Evolutionary conservation across 148 eudicot genomes (phyloP).

Genomic region (Rhododendron mucronatum): DNA sequence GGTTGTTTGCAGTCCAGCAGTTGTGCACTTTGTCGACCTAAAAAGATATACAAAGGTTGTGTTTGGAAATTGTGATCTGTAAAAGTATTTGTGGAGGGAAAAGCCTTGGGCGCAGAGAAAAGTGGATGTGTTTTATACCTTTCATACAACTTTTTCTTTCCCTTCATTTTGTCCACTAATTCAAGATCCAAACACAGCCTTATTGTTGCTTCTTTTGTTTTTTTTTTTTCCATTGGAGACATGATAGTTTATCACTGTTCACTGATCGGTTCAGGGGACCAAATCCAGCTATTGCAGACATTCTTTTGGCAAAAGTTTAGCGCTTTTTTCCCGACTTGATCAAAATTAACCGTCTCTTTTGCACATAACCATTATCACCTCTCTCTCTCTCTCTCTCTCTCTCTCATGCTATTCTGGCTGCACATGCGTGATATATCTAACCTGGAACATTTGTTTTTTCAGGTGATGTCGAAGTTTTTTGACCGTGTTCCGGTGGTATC

Average conservation of each 20-base stretch:
- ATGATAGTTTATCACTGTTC: background rate
- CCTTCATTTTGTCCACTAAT: background rate
- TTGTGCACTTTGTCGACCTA: background rate
- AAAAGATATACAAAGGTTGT: background rate
- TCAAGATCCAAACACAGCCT: background rate
- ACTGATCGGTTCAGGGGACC: background rate
- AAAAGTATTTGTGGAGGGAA: background rate
- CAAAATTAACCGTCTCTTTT: background rate
- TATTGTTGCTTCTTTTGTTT: background rate
- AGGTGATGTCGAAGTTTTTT: slow-evolving; percentile 16
- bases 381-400: background rate
- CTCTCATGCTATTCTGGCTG: background rate
- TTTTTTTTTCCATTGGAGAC: background rate
- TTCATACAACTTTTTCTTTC: background rate
- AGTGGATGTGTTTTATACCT: background rate
- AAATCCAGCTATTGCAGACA: background rate
- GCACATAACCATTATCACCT: background rate
- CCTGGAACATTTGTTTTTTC: background rate
- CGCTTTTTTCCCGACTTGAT: background rate
- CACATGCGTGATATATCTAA: background rate
- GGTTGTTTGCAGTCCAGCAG: background rate
- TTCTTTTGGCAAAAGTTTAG: background rate
- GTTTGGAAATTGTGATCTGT: background rate
- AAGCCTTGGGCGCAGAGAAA: background rate
- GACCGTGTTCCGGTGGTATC: background rate